These are phyloP conservation scores for Cytospora leucostoma DNA, from an alignment of 2,329 filamentous ascomycete genomes.

Conservation along the genomic window DNA sequence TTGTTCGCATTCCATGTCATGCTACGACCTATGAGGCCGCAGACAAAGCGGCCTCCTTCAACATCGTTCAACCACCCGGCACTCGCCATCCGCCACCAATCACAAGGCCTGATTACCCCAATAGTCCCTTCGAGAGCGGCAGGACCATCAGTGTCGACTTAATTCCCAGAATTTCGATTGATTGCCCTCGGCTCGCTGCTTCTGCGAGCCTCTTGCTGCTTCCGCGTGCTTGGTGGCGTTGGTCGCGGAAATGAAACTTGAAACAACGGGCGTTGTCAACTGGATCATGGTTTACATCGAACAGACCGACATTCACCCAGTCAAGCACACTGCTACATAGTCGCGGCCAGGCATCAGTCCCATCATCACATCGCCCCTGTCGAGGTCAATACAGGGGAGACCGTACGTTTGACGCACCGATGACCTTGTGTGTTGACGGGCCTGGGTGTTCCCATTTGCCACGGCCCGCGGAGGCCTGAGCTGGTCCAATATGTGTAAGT, in stretches of 20 bases:
- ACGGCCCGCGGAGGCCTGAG: slow-evolving; percentile 1
- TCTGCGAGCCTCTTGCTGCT: not conserved
- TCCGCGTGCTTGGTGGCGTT: not conserved
- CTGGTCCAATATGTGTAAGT: slow-evolving; percentile 3
- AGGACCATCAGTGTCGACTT: not conserved
- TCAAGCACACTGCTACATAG: not conserved
- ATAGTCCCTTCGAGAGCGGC: not conserved
- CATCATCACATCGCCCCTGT: not conserved
- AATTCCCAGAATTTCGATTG: not conserved
- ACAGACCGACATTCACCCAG: not conserved
- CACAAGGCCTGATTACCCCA: not conserved
- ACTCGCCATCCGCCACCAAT: not conserved
- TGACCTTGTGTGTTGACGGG: not conserved
- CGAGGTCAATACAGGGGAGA: not conserved
- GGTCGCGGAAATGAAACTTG: not conserved
- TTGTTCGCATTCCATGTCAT: not conserved
- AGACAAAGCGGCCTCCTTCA: not conserved
- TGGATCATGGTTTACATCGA: not conserved
- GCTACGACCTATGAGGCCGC: not conserved
- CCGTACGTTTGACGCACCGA: not conserved
- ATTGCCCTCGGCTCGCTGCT: not conserved
- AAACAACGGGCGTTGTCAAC: not conserved
- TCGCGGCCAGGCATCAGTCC: not conserved
- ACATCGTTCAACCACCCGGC: not conserved
- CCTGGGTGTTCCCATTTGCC: not conserved